Evolutionary conservation across 2,329 filamentous ascomycete species (phyloP), one percentile per base, ranked within the genome.

Genomic region (Sarocladium oryzae): DNA sequence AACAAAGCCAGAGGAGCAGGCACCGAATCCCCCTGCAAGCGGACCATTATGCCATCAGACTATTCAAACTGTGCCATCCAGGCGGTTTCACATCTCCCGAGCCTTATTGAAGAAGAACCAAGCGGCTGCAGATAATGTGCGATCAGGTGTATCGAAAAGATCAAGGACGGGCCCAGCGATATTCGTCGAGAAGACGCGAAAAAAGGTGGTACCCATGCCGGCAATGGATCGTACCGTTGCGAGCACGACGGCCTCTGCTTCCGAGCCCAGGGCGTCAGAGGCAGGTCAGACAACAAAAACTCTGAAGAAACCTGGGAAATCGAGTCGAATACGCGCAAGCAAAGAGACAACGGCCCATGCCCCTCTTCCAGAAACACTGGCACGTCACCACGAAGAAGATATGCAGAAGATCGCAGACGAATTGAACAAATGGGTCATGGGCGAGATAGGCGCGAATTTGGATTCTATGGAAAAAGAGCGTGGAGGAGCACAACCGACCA

Each of bases 391-490:
- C 52, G 63, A 58, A 30, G 63, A 70, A 54, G 70, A 79, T 38
- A 72, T 77, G 67, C 71, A 75, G 36, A 69, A 72, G 55, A 69
- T 81, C 32, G 67, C 76, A 2, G 71, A 71, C 5, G 76, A 78
- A 30, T 81, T 82, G 78, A 74, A 81, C 58, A 67, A 71, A 28
- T 85, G 78, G 68, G 78, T 81, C 1, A 66, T 85, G 55, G 69
- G 75, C 56, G 74, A 84, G 54, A 81, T 85, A 30, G 75, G 73
- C 2, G 71, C 73, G 18, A 79, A 76, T 54, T 62, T 82, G 4
- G 68, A 74, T 35, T 69, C 64, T 18, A 71, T 74, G 57, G 70
- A 79, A 40, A 64, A 71, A 41, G 68, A 75, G 55, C 67, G 60
- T 48, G 61, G 65, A 41, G 10, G 50, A 23, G 28, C 51, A 57